Percentiles rank a stretch among this genome's conserved stretches.
phyloP scores from a whole-genome alignment of 129 eudicot species.

The Flaveria linearis region DNA sequence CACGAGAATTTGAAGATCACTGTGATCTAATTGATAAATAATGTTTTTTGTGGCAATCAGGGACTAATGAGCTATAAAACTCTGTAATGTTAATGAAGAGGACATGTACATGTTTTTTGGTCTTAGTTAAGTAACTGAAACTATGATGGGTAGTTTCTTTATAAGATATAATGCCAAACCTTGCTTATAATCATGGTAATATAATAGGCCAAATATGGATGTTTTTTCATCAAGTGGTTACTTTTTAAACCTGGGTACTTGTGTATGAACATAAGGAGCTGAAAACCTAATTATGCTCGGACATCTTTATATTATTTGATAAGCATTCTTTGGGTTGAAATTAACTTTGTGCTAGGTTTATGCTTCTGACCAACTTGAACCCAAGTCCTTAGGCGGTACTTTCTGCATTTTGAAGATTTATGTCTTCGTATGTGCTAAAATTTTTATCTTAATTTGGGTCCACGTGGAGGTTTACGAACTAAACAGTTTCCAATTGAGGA shows the following conservation, averaged over 20 bases:
- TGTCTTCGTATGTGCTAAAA: not conserved
- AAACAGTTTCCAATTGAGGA: not conserved
- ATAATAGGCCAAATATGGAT: not conserved
- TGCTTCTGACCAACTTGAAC: not conserved
- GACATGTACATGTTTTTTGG: slow-evolving; percentile 14
- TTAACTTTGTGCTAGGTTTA: not conserved
- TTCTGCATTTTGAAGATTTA: slow-evolving; percentile 17
- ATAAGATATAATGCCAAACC: too few species aligned
- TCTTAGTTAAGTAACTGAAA: slow-evolving; percentile 5
- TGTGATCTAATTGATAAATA: slow-evolving; percentile 28
- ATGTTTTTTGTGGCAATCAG: slow-evolving; percentile 24
- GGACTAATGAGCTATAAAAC: slow-evolving; percentile 14
- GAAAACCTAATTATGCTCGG: slow-evolving; percentile 16
- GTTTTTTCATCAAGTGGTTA: not conserved
- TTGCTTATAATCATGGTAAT: too few species aligned
- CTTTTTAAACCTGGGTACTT: slow-evolving; percentile 14
- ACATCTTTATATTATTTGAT: slow-evolving; percentile 11
- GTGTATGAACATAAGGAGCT: not conserved
- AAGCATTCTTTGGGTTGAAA: not conserved
- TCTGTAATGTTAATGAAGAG: slow-evolving; percentile 3
- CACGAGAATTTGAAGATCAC: slow-evolving; percentile 32
- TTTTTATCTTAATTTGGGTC: not conserved
- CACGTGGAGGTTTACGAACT: not conserved
- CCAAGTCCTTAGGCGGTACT: not conserved
- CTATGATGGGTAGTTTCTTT: not conserved